Evolutionary conservation across 352 stramenopile genomes (phyloP).

Genomic region (Peronospora farinosa): DNA sequence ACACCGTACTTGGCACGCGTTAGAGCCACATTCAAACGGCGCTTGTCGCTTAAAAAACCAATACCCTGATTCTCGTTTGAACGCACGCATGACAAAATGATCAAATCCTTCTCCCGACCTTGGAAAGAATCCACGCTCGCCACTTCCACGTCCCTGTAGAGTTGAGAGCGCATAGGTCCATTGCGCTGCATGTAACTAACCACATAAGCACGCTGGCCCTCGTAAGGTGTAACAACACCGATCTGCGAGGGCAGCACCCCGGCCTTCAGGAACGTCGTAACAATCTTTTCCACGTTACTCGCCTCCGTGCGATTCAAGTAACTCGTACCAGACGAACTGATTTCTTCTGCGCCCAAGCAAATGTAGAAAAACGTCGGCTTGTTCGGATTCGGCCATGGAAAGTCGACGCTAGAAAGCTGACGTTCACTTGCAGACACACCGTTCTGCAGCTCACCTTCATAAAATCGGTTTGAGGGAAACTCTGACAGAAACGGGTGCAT

Average conservation of each 20-base stretch:
- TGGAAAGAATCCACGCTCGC: constrained; percentile 99
- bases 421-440: constrained; percentile 95
- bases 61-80: constrained; percentile 99
- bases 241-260: constrained; percentile 90
- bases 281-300: constrained; percentile 96
- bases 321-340: constrained; percentile 95
- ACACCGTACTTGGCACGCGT: constrained; percentile 98
- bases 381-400: constrained; percentile 95
- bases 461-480: constrained; percentile 99
- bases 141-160: constrained; percentile 98
- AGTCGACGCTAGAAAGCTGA: constrained; percentile 82
- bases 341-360: constrained; percentile 94
- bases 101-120: constrained; percentile 98
- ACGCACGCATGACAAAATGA: constrained; percentile 96
- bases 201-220: constrained; percentile 98
- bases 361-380: constrained; percentile 99
- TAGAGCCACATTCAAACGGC: constrained; percentile 98
- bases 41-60: constrained; percentile 96
- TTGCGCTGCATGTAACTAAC: constrained; percentile 96
- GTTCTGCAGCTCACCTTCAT: constrained; percentile 98
- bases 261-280: constrained; percentile 94
- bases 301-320: constrained; percentile 99
- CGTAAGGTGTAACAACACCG: constrained; percentile 96
- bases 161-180: constrained; percentile 87
- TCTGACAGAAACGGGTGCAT: constrained; percentile 99